Conservation (phyloP, 441 rosid species). For the Gossypium aridum region DNA sequence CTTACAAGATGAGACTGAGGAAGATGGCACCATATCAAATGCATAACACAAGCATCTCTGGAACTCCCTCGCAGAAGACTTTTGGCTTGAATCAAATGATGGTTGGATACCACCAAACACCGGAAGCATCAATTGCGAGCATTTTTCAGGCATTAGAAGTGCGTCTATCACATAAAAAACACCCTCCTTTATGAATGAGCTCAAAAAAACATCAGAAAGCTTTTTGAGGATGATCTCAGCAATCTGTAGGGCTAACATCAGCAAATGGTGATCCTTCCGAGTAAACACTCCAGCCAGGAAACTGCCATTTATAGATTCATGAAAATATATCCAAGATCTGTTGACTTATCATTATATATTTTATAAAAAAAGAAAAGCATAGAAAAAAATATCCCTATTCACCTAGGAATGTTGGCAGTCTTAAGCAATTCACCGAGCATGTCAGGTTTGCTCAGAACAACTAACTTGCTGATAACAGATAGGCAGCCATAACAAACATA, state of each 20-base stretch:
- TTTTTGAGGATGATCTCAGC: constrained; percentile 71
- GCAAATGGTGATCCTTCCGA: constrained; percentile 80
- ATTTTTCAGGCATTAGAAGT: constrained; percentile 50
- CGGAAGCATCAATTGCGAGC: constrained; percentile 42
- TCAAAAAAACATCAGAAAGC: constrained; percentile 52
- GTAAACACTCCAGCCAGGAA: constrained; percentile 87
- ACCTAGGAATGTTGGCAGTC: constrained; percentile 83
- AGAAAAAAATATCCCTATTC: constrained; percentile 15
- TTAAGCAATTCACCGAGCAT: constrained; percentile 60
- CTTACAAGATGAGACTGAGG: constrained; percentile 51
- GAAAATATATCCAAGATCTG: constrained; percentile 5
- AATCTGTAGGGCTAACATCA: constrained; percentile 68
- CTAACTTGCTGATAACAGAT: constrained; percentile 60
- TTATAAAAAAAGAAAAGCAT: constrained; percentile 1
- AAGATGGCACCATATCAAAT: constrained; percentile 39
- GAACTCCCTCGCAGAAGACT: constrained; percentile 42
- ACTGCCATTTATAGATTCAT: constrained; percentile 38
- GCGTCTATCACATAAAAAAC: constrained; percentile 75
- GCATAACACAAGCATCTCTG: constrained; percentile 81
- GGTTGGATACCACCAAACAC: constrained; percentile 38
- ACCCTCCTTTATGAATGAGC: constrained; percentile 85
- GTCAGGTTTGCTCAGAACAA: constrained; percentile 60
- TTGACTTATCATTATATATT: not conserved
- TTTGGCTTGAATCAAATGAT: constrained; percentile 43
- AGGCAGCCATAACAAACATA: constrained; percentile 81